phyloP scores from a whole-genome alignment of 495 filamentous ascomycete species.

The Penicillium soppii region DNA sequence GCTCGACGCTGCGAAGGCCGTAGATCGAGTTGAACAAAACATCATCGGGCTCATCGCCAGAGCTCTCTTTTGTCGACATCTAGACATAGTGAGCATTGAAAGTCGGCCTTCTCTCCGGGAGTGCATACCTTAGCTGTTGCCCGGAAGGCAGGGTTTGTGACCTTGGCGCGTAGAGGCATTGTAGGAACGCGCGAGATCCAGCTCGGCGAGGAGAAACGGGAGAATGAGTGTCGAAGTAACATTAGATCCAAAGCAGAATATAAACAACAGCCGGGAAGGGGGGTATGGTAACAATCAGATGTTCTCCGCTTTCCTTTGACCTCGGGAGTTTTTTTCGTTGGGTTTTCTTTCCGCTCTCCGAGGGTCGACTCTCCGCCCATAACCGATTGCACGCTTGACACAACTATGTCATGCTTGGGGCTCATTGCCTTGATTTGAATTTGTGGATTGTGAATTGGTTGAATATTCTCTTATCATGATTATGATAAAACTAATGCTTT shows the following conservation, averaged over 20 bases:
- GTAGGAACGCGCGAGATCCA: constrained; percentile 52
- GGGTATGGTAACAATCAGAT: constrained; percentile 21
- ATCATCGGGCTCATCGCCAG: constrained; percentile 79
- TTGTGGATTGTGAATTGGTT: no score
- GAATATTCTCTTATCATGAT: no score
- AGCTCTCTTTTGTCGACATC: constrained; percentile 63
- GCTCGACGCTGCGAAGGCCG: constrained; percentile 87
- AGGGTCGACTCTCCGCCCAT: constrained; percentile 24
- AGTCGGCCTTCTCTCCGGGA: constrained; percentile 1
- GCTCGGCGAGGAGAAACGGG: constrained; percentile 48
- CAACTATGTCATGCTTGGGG: not conserved
- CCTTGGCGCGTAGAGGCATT: constrained; percentile 90
- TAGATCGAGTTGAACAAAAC: constrained; percentile 86
- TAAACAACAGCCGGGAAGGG: constrained; percentile 11
- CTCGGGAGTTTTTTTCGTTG: constrained; percentile 31
- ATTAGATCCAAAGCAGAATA: constrained; percentile 40
- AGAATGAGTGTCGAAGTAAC: constrained; percentile 51
- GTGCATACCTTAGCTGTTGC: constrained; percentile 45
- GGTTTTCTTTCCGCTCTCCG: constrained; percentile 30
- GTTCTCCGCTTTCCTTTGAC: constrained; percentile 34
- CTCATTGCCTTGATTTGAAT: no score
- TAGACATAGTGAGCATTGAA: constrained; percentile 25
- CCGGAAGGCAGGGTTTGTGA: constrained; percentile 60
- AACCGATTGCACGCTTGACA: constrained; percentile 4
- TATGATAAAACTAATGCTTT: no score